Conservation (phyloP, 2,329 filamentous ascomycete species). For the Venturia nashicola region DNA sequence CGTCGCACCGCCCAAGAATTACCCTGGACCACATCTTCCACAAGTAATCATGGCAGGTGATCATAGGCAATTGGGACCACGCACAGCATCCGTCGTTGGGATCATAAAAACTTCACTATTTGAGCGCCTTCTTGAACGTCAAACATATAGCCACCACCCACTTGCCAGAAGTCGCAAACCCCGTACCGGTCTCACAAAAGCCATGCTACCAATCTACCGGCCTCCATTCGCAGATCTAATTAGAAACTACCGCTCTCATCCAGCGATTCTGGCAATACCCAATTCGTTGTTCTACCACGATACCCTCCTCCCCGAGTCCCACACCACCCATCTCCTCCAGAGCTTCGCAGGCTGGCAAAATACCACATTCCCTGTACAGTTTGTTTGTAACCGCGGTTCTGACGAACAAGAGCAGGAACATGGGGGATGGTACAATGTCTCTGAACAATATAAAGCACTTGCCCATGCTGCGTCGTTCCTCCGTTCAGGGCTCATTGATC, state of each 20-base stretch:
- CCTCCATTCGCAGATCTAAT: slow-evolving; percentile 33
- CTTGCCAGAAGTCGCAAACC: slow-evolving; percentile 23
- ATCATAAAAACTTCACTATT: slow-evolving; percentile 28
- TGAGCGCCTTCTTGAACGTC: slow-evolving; percentile 26
- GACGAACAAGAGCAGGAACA: slow-evolving; percentile 31
- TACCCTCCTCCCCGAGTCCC: slow-evolving; percentile 30
- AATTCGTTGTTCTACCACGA: slow-evolving; percentile 31
- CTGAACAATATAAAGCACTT: slow-evolving; percentile 21
- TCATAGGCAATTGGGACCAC: slow-evolving; percentile 31
- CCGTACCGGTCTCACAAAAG: slow-evolving; percentile 16
- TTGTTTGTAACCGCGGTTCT: slow-evolving; percentile 23
- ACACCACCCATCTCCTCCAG: slow-evolving; percentile 17
- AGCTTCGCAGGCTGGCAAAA: slow-evolving; percentile 26
- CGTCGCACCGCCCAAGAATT: slow-evolving; percentile 23
- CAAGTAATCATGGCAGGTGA: slow-evolving; percentile 35
- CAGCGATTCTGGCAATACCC: slow-evolving; percentile 30
- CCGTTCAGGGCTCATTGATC: slow-evolving; percentile 15
- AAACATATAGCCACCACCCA: slow-evolving; percentile 28
- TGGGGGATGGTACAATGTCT: slow-evolving; percentile 25
- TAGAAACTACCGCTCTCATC: slow-evolving; percentile 35
- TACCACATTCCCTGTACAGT: slow-evolving; percentile 30
- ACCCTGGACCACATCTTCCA: slow-evolving; percentile 17
- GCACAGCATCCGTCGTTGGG: slow-evolving; percentile 23
- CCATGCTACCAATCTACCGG: slow-evolving; percentile 27
- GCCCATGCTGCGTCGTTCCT: slow-evolving; percentile 19